Percentiles rank a stretch among this genome's conserved stretches.
These are phyloP conservation scores for Abrus pulchellus DNA, from an alignment of 306 rosid genomes.

Conservation along the genomic window DNA sequence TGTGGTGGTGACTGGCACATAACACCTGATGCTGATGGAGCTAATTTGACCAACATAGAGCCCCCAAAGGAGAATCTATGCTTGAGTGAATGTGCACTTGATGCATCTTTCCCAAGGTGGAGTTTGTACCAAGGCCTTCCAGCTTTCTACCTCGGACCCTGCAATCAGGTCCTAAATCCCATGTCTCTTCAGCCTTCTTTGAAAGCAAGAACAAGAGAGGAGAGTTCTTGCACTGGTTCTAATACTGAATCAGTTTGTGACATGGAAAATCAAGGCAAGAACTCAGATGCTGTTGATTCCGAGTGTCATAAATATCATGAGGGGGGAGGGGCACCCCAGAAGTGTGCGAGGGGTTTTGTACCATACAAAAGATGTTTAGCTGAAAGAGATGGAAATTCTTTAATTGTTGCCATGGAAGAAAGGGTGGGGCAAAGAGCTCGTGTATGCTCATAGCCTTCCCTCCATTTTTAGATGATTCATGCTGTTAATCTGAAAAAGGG, in stretches of 20 bases:
- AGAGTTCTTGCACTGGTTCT: slow-evolving; percentile 66
- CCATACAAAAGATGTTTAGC: slow-evolving; percentile 88
- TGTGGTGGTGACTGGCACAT: slow-evolving; percentile 44
- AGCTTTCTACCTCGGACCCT: slow-evolving; percentile 38
- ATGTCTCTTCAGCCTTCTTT: slow-evolving; percentile 41
- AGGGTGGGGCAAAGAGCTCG: slow-evolving; percentile 80
- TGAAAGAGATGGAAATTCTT: slow-evolving; percentile 68
- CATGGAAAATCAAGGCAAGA: slow-evolving; percentile 56
- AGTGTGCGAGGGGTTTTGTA: slow-evolving; percentile 72
- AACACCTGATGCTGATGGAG: slow-evolving; percentile 46
- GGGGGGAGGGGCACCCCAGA: slow-evolving; percentile 50
- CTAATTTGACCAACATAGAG: slow-evolving; percentile 39
- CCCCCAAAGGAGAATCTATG: slow-evolving; percentile 46
- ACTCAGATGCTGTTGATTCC: slow-evolving; percentile 57
- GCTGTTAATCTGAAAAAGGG: slow-evolving; percentile 19
- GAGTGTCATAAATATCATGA: slow-evolving; percentile 34
- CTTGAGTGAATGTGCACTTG: slow-evolving; percentile 32
- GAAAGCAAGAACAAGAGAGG: slow-evolving; percentile 52
- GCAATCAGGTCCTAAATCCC: slow-evolving; percentile 48
- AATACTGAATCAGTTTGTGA: slow-evolving; percentile 57
- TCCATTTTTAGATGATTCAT: slow-evolving; percentile 15
- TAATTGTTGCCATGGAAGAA: slow-evolving; percentile 58
- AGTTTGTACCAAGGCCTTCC: slow-evolving; percentile 59
- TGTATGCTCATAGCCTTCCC: slow-evolving; percentile 64
- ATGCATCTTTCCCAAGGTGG: slow-evolving; percentile 59